Conservation (phyloP, 176 grass and related monocot genomes). For the Rhipidocladum racemiflorum region DNA sequence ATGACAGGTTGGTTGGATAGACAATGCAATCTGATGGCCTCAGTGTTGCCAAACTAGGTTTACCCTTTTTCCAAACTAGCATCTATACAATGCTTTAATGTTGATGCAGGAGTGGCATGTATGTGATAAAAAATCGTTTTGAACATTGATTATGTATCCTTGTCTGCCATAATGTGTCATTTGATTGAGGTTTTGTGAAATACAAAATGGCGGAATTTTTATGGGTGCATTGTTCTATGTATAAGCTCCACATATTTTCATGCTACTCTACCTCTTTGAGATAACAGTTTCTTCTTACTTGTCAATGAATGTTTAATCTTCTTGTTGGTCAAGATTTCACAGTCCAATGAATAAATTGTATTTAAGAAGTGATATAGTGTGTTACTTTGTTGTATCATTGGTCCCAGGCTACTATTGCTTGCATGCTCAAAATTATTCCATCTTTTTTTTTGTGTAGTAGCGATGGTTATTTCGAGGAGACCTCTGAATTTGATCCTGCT, state of each 20-base stretch:
- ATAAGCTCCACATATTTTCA: background rate
- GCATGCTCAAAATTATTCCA: constrained; percentile 9
- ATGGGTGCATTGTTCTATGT: background rate
- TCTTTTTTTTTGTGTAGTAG: constrained; percentile 34
- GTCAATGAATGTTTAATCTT: background rate
- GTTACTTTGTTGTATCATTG: constrained; percentile 7
- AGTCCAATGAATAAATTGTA: background rate
- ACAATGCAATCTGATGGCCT: constrained; percentile 4
- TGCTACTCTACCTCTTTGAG: background rate
- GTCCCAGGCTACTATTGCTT: background rate
- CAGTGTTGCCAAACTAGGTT: constrained; percentile 8
- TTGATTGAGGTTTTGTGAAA: background rate
- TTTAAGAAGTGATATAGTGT: constrained; percentile 6
- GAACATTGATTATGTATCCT: background rate
- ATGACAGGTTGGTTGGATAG: background rate
- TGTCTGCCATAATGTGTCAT: background rate
- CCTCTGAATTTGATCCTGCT: constrained; percentile 48
- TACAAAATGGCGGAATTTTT: background rate
- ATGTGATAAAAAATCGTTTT: background rate
- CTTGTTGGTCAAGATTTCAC: background rate
- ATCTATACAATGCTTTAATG: constrained; percentile 18
- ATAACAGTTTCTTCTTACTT: background rate
- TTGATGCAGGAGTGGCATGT: background rate
- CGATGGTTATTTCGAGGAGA: constrained; percentile 38
- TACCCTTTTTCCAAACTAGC: background rate